Percentiles rank a stretch among this genome's conserved stretches.
Evolutionary conservation across 192 early-diverging fungal genomes (phyloP).

Genomic region (Gamsiella multidivaricata): DNA sequence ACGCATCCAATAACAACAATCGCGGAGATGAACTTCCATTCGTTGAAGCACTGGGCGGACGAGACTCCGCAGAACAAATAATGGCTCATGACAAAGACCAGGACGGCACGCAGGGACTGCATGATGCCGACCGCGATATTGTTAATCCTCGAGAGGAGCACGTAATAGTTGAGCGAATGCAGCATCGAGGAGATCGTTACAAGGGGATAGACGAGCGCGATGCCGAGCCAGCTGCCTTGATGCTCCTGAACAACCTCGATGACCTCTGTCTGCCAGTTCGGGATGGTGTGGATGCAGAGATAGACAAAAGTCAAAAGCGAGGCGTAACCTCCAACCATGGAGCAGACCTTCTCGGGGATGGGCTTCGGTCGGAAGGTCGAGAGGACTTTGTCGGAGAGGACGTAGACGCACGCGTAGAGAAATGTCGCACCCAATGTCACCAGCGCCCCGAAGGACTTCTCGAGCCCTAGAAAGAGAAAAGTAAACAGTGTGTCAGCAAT

Average conservation of each 20-base stretch:
- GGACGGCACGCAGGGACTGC: constrained; percentile 64
- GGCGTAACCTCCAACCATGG: constrained; percentile 59
- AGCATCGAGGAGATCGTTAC: constrained; percentile 56
- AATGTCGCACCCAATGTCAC: constrained; percentile 65
- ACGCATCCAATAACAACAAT: constrained; percentile 66
- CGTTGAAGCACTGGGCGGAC: constrained; percentile 66
- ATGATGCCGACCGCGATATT: constrained; percentile 68
- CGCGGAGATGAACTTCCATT: constrained; percentile 64
- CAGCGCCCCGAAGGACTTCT: constrained; percentile 61
- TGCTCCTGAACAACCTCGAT: constrained; percentile 10
- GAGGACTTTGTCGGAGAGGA: constrained; percentile 63
- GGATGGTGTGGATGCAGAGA: constrained; percentile 63
- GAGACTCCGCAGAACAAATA: constrained; percentile 64
- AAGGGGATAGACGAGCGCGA: constrained; percentile 56
- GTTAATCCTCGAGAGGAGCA: constrained; percentile 62
- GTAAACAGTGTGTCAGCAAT: background rate
- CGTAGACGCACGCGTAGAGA: constrained; percentile 69
- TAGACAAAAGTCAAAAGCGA: constrained; percentile 57
- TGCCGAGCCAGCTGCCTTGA: constrained; percentile 18
- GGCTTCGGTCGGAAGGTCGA: constrained; percentile 55
- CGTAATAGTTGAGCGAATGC: constrained; percentile 68
- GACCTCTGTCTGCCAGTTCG: constrained; percentile 58
- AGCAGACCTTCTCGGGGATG: constrained; percentile 63
- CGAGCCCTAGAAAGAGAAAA: constrained; percentile 2
- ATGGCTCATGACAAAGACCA: constrained; percentile 70